Evolutionary conservation across 2,329 filamentous ascomycete species (phyloP).

Genomic region (Ophiocordyceps australis): DNA sequence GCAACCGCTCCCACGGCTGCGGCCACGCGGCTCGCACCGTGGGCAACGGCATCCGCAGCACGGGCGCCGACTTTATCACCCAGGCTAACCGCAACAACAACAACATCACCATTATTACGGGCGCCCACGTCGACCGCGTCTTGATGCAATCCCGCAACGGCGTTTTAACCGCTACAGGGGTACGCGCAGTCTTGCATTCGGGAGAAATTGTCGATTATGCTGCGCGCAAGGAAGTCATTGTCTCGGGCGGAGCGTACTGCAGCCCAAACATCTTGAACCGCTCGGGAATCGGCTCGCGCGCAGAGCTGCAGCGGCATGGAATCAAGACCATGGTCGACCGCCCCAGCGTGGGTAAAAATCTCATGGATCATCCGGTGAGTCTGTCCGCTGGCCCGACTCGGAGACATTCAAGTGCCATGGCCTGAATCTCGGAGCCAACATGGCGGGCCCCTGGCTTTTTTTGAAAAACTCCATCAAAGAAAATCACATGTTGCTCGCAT

Average conservation of each 20-base stretch:
- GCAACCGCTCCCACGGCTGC: slow-evolving; percentile 30
- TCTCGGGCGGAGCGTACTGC: slow-evolving; percentile 29
- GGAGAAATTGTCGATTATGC: slow-evolving; percentile 2
- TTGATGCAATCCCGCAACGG: slow-evolving; percentile 19
- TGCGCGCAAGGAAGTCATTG: slow-evolving; percentile 18
- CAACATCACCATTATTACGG: slow-evolving; percentile 28
- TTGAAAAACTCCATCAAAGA: no score
- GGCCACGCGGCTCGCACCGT: slow-evolving; percentile 35
- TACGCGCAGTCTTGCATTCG: slow-evolving; percentile 17
- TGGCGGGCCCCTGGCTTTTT: no score
- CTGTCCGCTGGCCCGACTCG: not conserved
- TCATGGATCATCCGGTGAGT: slow-evolving; percentile 21
- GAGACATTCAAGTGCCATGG: no score
- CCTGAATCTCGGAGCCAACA: no score
- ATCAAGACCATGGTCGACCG: slow-evolving; percentile 22
- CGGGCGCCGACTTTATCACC: slow-evolving; percentile 31
- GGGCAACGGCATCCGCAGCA: slow-evolving; percentile 30
- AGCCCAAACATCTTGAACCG: slow-evolving; percentile 31
- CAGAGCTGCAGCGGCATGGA: slow-evolving; percentile 19
- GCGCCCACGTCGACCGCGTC: slow-evolving; percentile 32
- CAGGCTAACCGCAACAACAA: slow-evolving; percentile 20
- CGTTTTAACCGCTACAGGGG: slow-evolving; percentile 23
- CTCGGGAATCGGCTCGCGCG: slow-evolving; percentile 28
- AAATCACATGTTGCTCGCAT: no score
- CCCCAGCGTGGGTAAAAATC: slow-evolving; percentile 30